A percentile compares a stretch with the other conserved stretches of the same genome.
These are phyloP conservation scores for Trichoderma erinaceum DNA, from an alignment of 495 filamentous ascomycete species.

Conservation along the genomic window DNA sequence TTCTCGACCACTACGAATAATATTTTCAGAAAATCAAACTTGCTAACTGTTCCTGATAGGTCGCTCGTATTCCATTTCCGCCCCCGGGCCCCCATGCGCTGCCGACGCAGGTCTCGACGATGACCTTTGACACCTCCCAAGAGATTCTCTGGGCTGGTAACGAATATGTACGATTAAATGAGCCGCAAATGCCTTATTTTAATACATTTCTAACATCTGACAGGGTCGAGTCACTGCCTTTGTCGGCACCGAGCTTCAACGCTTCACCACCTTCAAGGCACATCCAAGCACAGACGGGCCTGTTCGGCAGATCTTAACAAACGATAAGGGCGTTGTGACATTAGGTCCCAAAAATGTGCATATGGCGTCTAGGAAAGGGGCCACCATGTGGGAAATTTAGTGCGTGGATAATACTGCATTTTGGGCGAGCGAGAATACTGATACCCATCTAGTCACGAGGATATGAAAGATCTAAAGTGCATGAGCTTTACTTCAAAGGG, in stretches of 20 bases:
- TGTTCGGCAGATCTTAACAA: slow-evolving; percentile 75
- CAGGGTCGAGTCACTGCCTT: slow-evolving; percentile 83
- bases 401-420: slow-evolving; percentile 29
- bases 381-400: slow-evolving; percentile 78
- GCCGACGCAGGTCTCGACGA: slow-evolving; percentile 59
- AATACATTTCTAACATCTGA: not conserved
- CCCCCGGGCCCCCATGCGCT: slow-evolving; percentile 56
- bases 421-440: not conserved
- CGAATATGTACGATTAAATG: slow-evolving; percentile 61
- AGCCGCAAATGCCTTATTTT: not conserved
- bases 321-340: slow-evolving; percentile 80
- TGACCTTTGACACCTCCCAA: slow-evolving; percentile 80
- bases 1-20: not conserved
- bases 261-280: slow-evolving; percentile 63
- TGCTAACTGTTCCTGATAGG: slow-evolving; percentile 38
- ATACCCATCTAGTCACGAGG: slow-evolving; percentile 46
- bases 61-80: slow-evolving; percentile 64
- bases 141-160: slow-evolving; percentile 91
- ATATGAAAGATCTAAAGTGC: slow-evolving; percentile 78
- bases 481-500: slow-evolving; percentile 91
- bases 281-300: slow-evolving; percentile 61
- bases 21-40: not conserved
- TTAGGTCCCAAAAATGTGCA: slow-evolving; percentile 73
- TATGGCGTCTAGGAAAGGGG: slow-evolving; percentile 72
- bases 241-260: slow-evolving; percentile 71